Evolutionary conservation across 2,329 filamentous ascomycete genomes (phyloP), one percentile per base, ranked within the genome.

Genomic region (Aspergillus oerlinghausenensis): DNA sequence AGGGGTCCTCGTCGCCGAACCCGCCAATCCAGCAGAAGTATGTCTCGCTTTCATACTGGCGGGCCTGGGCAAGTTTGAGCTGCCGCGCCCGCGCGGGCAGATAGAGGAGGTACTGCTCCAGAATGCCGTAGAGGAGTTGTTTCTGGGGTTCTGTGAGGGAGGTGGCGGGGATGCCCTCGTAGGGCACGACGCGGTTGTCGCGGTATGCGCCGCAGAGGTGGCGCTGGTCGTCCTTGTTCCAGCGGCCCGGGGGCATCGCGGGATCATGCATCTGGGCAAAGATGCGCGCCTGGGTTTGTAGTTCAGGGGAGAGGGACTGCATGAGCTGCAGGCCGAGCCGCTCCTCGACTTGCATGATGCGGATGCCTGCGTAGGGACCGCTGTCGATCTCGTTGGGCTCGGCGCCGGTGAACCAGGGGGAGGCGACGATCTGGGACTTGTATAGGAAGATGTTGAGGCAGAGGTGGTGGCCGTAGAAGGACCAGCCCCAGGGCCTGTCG

Each of bases 201-300:
- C 88, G 82, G 69, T 88, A 90, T 0, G 89, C 89, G 38, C 90
- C 89, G 68, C 88, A 90, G 4, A 91, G 70, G 65, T 92, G 89
- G 5, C 89, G 81, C 75, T 92, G 88, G 69, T 93, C 89, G 65
- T 91, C 88, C 62, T 86, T 86, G 69, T 92, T 92, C 88, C 88
- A 92, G 7, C 88, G 81, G 9, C 70, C 72, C 2, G 64, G 65
- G 1, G 71, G 84, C 88, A 91, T 90, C 0, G 74, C 79, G 0
- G 83, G 82, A 56, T 90, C 88, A 25, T 81, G 78, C 74, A 91
- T 79, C 0, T 77, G 62, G 53, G 80, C 79, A 69, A 83, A 91
- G 0, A 83, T 75, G 57, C 84, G 84, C 0, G 85, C 85, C 1
- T 70, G 66, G 0, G 67, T 43, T 65, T 85, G 82, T 19, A 79